A percentile compares a stretch with the other conserved stretches of the same genome.
phyloP scores from a whole-genome alignment of 495 filamentous ascomycete genomes.

The Trypethelium eluteriae region DNA sequence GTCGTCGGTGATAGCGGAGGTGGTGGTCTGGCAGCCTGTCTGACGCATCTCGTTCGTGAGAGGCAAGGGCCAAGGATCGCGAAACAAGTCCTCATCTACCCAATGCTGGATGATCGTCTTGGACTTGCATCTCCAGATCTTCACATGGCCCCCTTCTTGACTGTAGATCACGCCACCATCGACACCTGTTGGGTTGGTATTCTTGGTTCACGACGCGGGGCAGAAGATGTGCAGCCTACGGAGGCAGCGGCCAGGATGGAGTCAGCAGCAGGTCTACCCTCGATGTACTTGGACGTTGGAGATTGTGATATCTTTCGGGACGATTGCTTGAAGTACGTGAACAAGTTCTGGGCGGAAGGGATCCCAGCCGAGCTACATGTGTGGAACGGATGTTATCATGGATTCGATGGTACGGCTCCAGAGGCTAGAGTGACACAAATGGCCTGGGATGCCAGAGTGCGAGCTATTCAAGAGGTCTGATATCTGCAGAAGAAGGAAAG shows the following conservation, averaged over 20 bases:
- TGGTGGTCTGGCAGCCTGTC: conserved; percentile 28
- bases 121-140: not conserved
- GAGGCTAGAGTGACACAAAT: conserved; percentile 6
- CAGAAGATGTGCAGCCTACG: conserved; percentile 6
- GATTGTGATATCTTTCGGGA: conserved; percentile 23
- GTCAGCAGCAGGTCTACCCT: conserved; percentile 17
- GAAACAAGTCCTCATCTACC: conserved; percentile 46
- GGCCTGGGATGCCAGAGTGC: not conserved
- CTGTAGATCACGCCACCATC: conserved; percentile 14
- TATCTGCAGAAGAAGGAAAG: not conserved
- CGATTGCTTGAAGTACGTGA: conserved; percentile 21
- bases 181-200: conserved; percentile 21
- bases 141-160: conserved; percentile 19
- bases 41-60: conserved; percentile 25
- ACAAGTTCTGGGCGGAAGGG: conserved; percentile 20
- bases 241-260: conserved; percentile 17
- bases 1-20: conserved; percentile 31
- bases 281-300: conserved; percentile 23
- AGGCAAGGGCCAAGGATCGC: conserved; percentile 34
- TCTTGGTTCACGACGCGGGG: conserved; percentile 15
- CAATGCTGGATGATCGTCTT: conserved; percentile 40
- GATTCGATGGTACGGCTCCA: conserved; percentile 16
- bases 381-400: conserved; percentile 18
- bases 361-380: conserved; percentile 21
- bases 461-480: not conserved